Evolutionary conservation across 2,329 filamentous ascomycete genomes (phyloP).

Genomic region (Dactylellina sp.): DNA sequence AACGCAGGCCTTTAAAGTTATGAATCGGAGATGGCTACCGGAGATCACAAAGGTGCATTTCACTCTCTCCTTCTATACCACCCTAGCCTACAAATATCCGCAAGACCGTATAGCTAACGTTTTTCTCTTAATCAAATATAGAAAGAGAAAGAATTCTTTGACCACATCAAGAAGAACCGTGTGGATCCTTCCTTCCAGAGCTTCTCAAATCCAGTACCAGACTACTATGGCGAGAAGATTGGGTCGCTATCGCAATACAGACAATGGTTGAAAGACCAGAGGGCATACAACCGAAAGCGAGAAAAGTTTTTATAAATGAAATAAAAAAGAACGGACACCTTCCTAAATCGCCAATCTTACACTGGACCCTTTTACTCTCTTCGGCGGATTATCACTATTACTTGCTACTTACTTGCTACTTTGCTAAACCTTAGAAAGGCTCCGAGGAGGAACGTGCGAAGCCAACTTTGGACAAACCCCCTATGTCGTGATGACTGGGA

Average conservation of each 20-base stretch:
- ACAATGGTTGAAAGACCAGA: slow-evolving; percentile 96
- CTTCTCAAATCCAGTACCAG: slow-evolving; percentile 90
- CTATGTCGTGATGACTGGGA: too few species aligned
- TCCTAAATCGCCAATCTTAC: neutral
- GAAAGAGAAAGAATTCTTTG: slow-evolving; percentile 96
- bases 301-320: slow-evolving; percentile 60
- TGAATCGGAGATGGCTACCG: slow-evolving; percentile 76
- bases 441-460: too few species aligned
- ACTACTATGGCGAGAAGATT: slow-evolving; percentile 99
- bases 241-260: slow-evolving; percentile 90
- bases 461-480: too few species aligned
- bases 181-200: slow-evolving; percentile 91
- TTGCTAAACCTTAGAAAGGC: too few species aligned
- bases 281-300: slow-evolving; percentile 94
- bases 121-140: too few species aligned
- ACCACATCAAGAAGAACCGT: slow-evolving; percentile 87
- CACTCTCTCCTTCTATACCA: too few species aligned
- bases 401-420: too few species aligned
- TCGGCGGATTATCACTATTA: too few species aligned
- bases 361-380: neutral
- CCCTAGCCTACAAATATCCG: too few species aligned
- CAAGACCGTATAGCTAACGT: too few species aligned
- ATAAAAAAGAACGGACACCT: neutral
- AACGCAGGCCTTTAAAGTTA: slow-evolving; percentile 79
- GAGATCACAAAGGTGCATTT: slow-evolving; percentile 78